Conservation (phyloP, 2,329 filamentous ascomycete genomes). For the Dactylellina drechsleri region DNA sequence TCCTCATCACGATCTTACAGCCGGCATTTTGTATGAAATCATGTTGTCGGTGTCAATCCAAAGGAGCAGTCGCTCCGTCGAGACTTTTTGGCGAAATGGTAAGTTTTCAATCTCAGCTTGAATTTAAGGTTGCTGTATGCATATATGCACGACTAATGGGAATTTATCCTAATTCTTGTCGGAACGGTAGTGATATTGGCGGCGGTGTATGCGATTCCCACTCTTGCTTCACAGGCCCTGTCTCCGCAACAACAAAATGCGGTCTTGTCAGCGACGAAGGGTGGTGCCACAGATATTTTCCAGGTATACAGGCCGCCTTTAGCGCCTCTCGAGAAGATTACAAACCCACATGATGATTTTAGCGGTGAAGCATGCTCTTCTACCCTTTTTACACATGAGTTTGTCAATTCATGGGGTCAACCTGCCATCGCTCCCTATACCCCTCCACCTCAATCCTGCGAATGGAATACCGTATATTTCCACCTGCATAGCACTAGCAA, state of each 20-base stretch:
- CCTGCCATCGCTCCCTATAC: slow-evolving; percentile 59
- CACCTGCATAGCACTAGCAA: slow-evolving; percentile 78
- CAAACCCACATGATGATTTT: slow-evolving; percentile 38
- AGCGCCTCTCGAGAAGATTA: slow-evolving; percentile 28
- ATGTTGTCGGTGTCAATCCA: too few relatives aligned
- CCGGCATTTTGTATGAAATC: too few relatives aligned
- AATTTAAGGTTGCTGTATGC: too few relatives aligned
- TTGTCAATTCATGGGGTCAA: slow-evolving; percentile 9
- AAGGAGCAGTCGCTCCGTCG: too few relatives aligned
- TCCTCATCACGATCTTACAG: neutral
- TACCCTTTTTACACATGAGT: slow-evolving; percentile 35
- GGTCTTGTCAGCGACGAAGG: slow-evolving; percentile 19
- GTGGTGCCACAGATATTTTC: slow-evolving; percentile 34
- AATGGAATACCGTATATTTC: slow-evolving; percentile 78
- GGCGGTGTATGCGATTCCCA: slow-evolving; percentile 9
- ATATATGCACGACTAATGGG: too few relatives aligned
- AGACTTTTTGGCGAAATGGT: neutral
- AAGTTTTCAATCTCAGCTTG: neutral
- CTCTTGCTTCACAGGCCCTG: slow-evolving; percentile 11
- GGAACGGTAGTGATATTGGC: too few relatives aligned
- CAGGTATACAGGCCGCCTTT: slow-evolving; percentile 42
- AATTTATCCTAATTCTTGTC: too few relatives aligned
- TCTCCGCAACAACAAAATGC: slow-evolving; percentile 34
- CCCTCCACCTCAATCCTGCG: slow-evolving; percentile 72
- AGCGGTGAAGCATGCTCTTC: slow-evolving; percentile 44